Evolutionary conservation across 805 yeast species (phyloP), one percentile per base, ranked within the genome.

Genomic region (Yamadazyma akitaensis): DNA sequence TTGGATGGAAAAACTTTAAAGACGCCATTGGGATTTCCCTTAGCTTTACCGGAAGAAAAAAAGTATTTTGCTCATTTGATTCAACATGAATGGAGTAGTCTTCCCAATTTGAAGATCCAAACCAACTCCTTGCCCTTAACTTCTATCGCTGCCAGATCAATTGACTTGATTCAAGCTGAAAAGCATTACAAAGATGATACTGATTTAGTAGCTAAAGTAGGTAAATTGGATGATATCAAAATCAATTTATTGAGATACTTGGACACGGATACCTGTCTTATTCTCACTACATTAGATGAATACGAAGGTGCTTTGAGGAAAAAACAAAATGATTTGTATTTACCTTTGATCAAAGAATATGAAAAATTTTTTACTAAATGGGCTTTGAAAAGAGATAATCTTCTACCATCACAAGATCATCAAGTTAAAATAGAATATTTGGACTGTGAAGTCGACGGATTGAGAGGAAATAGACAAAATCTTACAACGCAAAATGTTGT

Each of bases 251-350:
- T 92, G 58, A 81, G 91, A 46, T 94, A 91, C 60, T 72, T 95
- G 48, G 99, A 94, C 63, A 94, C 99, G 0, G 99, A 94, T 64
- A 90, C 98, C 1, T 71, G 96, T 51, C 73, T 94, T 44, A 89
- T 92, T 8, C 85, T 91, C 59, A 83, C 97, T 1, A 96, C 97
- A 11, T 53, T 56, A 10, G 74, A 71, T 36, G 98, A 92, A 62
- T 89, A 86, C 61, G 91, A 87, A 54, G 98, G 98, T 9, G 73
- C 70, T 36, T 73, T 94, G 51, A 77, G 99, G 59, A 63, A 70
- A 33, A 88, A 80, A n/a, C 99, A 94, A 65, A 84, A 88, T 53
- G 80, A 81, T 54, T 67, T 75, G 46, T 95, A 88, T 65, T 65
- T 82, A 47, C 96, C 96, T 0, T 70, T 92, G 35, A 85, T 89